These are phyloP conservation scores for Penicillium bovifimosum DNA, from an alignment of 495 filamentous ascomycete genomes.

Conservation along the genomic window DNA sequence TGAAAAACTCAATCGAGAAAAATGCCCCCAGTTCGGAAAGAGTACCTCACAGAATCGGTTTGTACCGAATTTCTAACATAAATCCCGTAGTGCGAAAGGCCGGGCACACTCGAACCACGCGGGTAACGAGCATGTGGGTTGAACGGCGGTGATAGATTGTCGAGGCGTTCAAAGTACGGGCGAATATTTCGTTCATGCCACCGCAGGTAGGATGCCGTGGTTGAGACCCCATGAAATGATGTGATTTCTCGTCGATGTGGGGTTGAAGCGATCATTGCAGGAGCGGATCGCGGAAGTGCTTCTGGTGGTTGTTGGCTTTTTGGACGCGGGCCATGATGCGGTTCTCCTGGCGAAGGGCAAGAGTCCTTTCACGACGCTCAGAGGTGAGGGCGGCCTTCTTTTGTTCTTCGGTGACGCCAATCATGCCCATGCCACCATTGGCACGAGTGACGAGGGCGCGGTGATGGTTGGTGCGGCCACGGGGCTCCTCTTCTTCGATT, in stretches of 20 bases:
- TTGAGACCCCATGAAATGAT: neutral
- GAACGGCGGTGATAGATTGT: constrained; percentile 1
- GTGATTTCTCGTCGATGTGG: neutral
- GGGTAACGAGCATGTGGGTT: neutral
- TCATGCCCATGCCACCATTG: constrained; percentile 70
- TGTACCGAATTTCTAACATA: neutral
- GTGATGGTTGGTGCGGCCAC: constrained; percentile 40
- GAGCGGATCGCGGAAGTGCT: constrained; percentile 62
- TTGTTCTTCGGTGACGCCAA: constrained; percentile 65
- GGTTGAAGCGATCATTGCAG: constrained; percentile 33
- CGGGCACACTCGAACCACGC: neutral
- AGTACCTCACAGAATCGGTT: constrained; percentile 1
- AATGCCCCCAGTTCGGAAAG: constrained; percentile 7
- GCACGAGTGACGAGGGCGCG: constrained; percentile 59
- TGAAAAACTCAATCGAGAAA: constrained; percentile 10
- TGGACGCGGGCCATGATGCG: constrained; percentile 59
- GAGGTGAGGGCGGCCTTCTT: constrained; percentile 56
- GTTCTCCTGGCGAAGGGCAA: constrained; percentile 53
- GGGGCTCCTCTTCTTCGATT: constrained; percentile 40
- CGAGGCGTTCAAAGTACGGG: neutral
- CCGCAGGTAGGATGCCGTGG: neutral
- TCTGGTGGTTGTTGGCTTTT: constrained; percentile 62
- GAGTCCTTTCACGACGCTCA: constrained; percentile 62
- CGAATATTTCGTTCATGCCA: neutral
- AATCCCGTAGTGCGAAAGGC: neutral